phyloP scores from a whole-genome alignment of 257 asterid species.

The Plantago ovata region DNA sequence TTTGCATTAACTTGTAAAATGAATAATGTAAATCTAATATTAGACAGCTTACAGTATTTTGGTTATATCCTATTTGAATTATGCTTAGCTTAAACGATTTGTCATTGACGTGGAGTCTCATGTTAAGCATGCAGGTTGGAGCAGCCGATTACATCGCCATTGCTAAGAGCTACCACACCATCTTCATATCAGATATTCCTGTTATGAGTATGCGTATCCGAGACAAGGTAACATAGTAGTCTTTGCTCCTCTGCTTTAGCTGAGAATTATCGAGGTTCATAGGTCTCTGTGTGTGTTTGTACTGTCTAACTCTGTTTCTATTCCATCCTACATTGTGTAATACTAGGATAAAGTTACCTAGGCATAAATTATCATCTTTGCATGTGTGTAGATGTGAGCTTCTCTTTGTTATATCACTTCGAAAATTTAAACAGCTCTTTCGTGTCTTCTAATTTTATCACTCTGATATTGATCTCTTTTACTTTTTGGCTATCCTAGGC shows the following conservation, averaged over 20 bases:
- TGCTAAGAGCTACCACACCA: constrained; percentile 77
- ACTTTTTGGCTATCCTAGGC: constrained; percentile 63
- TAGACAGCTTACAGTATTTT: not conserved
- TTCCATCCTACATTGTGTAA: not conserved
- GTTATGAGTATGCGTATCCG: constrained; percentile 95
- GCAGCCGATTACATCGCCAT: constrained; percentile 97
- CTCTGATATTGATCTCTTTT: no score
- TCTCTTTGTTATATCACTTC: constrained; percentile 14
- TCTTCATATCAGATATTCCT: constrained; percentile 85
- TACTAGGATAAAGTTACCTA: not conserved
- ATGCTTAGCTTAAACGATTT: constrained; percentile 4
- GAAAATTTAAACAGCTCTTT: no score
- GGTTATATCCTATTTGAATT: not conserved
- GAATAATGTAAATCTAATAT: no score
- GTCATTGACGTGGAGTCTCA: constrained; percentile 8
- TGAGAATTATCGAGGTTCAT: no score
- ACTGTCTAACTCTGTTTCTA: not conserved
- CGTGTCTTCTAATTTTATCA: no score
- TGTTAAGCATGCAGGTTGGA: constrained; percentile 59
- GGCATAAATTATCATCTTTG: no score
- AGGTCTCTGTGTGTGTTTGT: no score
- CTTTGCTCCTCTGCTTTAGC: constrained; percentile 1
- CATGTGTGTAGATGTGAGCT: no score
- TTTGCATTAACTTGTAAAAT: no score
- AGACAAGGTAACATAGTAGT: constrained; percentile 72